Evolutionary conservation across 345 rosid species (phyloP).

Genomic region (Mangifera indica): DNA sequence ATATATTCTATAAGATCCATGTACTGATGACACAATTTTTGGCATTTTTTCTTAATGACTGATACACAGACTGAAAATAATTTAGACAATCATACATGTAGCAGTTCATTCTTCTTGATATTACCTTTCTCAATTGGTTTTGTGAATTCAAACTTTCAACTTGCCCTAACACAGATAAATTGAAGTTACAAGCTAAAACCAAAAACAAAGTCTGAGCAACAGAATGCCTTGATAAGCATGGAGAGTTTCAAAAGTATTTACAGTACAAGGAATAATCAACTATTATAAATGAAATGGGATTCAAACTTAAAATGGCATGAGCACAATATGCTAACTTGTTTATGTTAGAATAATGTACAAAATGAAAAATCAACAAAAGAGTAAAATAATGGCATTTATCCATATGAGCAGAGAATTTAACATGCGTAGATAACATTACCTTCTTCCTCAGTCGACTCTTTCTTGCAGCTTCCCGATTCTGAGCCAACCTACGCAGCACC

Average conservation of each 20-base stretch:
- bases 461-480: constrained; percentile 94
- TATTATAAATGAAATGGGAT: background rate
- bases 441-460: constrained; percentile 90
- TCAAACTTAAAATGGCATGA: background rate
- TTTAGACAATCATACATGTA: background rate
- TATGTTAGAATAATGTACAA: background rate
- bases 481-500: constrained; percentile 83
- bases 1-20: background rate
- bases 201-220: background rate
- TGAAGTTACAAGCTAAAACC: background rate
- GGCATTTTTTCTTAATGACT: background rate
- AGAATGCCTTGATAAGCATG: background rate
- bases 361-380: background rate
- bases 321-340: background rate
- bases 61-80: background rate
- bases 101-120: background rate
- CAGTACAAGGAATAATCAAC: too few relatives aligned
- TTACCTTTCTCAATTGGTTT: background rate
- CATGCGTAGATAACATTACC: constrained; percentile 34
- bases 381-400: background rate
- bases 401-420: background rate
- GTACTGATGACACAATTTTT: too few relatives aligned
- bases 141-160: background rate
- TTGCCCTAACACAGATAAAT: background rate
- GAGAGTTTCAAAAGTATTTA: too few relatives aligned